A percentile compares a stretch with the other conserved stretches of the same genome.
Evolutionary conservation across 495 filamentous ascomycete species (phyloP).

Genomic region (Hypomontagnella monticulosa): DNA sequence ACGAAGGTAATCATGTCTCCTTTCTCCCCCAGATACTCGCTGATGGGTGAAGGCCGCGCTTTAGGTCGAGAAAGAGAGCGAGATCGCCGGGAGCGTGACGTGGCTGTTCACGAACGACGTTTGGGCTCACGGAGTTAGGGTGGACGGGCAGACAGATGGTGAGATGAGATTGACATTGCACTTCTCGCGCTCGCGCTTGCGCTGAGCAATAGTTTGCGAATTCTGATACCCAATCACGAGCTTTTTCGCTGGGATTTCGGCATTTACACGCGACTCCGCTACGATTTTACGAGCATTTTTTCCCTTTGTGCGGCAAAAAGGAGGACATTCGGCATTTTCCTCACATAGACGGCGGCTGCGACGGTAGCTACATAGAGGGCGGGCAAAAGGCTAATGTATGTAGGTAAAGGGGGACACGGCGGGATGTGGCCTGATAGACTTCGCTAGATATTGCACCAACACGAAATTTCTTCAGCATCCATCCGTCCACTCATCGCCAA

Average conservation of each 20-base stretch:
- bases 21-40: neutral
- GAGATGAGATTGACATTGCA: conserved; percentile 22
- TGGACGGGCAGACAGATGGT: neutral
- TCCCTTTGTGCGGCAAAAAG: neutral
- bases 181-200: neutral
- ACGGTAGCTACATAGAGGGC: neutral
- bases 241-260: conserved; percentile 6
- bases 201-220: conserved; percentile 36
- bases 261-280: conserved; percentile 18
- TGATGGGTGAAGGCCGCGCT: neutral
- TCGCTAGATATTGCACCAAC: conserved; percentile 20
- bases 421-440: conserved; percentile 13
- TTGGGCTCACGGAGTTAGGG: neutral
- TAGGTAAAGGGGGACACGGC: neutral
- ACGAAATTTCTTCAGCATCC: neutral
- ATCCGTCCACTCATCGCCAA: neutral
- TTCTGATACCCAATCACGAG: conserved; percentile 34
- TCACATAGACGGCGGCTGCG: neutral
- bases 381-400: neutral
- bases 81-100: conserved; percentile 1
- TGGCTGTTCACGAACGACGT: neutral
- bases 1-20: neutral
- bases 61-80: too few relatives aligned
- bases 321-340: neutral
- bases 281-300: conserved; percentile 7